Conservation (phyloP, 2,329 filamentous ascomycete species). For the Rutstroemia sp. region DNA sequence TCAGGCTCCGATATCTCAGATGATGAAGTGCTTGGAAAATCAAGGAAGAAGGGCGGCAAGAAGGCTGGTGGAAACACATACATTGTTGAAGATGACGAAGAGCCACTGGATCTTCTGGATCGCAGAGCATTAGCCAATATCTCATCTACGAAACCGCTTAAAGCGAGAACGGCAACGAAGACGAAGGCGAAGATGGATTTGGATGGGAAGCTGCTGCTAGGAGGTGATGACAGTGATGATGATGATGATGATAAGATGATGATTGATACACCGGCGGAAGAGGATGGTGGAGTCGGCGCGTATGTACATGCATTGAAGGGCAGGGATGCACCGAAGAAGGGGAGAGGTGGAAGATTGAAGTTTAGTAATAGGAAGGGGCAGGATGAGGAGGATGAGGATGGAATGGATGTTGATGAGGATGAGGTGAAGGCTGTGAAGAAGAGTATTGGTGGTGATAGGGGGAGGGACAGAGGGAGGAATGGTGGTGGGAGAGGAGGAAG, state of each 20-base stretch:
- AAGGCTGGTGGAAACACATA: conserved; percentile 62
- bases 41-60: conserved; percentile 38
- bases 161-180: conserved; percentile 42
- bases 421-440: conserved; percentile 46
- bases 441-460: conserved; percentile 29
- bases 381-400: conserved; percentile 46
- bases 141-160: conserved; percentile 77
- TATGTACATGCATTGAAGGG: conserved; percentile 64
- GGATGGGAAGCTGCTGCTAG: conserved; percentile 76
- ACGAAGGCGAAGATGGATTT: conserved; percentile 61
- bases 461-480: conserved; percentile 28
- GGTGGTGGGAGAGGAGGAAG: conserved; percentile 30
- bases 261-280: conserved; percentile 47
- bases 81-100: conserved; percentile 90
- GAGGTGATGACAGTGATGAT: conserved; percentile 38
- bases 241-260: conserved; percentile 50
- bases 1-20: conserved; percentile 58
- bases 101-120: conserved; percentile 89
- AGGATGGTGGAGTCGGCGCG: conserved; percentile 53
- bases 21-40: conserved; percentile 44
- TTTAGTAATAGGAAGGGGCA: conserved; percentile 58
- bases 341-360: conserved; percentile 61
- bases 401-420: conserved; percentile 41
- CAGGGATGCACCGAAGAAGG: conserved; percentile 56
- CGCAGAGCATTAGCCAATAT: conserved; percentile 86